Conservation (phyloP, 2,329 filamentous ascomycete genomes). For the Drechmeria coniospora region DNA sequence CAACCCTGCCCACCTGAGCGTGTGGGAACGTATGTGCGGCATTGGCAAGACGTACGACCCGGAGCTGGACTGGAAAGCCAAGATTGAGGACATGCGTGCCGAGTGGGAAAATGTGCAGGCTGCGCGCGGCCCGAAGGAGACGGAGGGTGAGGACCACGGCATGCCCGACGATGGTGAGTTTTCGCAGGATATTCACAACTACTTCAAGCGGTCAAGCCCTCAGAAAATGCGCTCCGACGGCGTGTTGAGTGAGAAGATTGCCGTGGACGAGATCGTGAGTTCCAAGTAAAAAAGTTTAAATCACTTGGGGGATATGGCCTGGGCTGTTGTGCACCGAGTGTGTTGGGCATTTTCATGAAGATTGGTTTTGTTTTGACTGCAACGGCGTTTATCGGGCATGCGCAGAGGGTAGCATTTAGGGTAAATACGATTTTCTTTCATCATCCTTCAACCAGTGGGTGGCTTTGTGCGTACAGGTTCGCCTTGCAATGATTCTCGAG, state of each 20-base stretch:
- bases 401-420: too few relatives aligned
- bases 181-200: constrained; percentile 36
- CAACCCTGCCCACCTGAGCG: constrained; percentile 71
- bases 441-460: too few relatives aligned
- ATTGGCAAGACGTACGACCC: constrained; percentile 73
- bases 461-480: too few relatives aligned
- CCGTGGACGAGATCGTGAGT: constrained; percentile 1
- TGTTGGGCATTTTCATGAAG: background rate
- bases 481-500: too few relatives aligned
- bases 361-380: too few relatives aligned
- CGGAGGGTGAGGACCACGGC: constrained; percentile 19
- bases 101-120: constrained; percentile 43
- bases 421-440: too few relatives aligned
- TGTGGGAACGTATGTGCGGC: constrained; percentile 74
- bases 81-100: constrained; percentile 64
- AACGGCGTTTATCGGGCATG: too few relatives aligned
- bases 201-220: constrained; percentile 31
- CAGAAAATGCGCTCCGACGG: constrained; percentile 7
- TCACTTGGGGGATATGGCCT: too few relatives aligned
- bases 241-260: constrained; percentile 15
- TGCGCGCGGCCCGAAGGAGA: constrained; percentile 31
- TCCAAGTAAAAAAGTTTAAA: too few relatives aligned
- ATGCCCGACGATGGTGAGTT: constrained; percentile 33
- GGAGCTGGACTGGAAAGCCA: constrained; percentile 65
- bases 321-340: too few relatives aligned